Conservation (phyloP, 208 protist species). For the Naegleria fowleri region DNA sequence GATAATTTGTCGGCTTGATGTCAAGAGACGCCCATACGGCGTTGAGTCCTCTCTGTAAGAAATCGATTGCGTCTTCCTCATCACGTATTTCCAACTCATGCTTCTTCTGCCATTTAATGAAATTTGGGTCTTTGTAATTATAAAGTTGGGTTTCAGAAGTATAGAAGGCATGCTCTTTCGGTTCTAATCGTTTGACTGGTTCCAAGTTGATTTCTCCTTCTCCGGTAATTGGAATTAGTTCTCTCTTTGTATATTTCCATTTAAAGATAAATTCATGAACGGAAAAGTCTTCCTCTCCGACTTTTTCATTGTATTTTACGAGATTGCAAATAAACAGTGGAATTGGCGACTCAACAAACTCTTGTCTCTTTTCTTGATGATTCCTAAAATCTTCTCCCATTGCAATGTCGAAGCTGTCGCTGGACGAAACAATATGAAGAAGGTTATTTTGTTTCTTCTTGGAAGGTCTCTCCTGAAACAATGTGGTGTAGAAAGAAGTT, state of each 20-base stretch:
- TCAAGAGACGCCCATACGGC: not conserved
- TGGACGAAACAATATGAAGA: not conserved
- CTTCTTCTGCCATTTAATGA: not conserved
- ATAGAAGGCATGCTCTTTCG: not conserved
- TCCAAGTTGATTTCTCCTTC: not conserved
- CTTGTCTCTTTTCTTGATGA: not conserved
- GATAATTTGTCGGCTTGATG: not conserved
- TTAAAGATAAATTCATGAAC: not conserved
- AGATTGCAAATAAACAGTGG: not conserved
- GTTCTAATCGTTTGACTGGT: not conserved
- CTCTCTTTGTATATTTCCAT: slow-evolving; percentile 8
- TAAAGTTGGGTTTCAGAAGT: not conserved
- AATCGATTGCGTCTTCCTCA: not conserved
- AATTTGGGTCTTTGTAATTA: not conserved
- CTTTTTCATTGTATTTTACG: not conserved
- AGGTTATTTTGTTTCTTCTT: not conserved
- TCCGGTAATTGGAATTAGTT: not conserved
- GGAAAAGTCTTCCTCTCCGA: not conserved
- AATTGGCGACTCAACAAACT: not conserved
- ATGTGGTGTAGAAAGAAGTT: not conserved
- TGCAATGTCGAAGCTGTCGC: not conserved
- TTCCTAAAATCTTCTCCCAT: not conserved
- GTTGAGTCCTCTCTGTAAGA: not conserved
- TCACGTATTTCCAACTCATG: not conserved
- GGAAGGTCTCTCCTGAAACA: not conserved